Percentiles rank a stretch among this genome's conserved stretches.
phyloP scores from a whole-genome alignment of 2,329 filamentous ascomycete genomes.

The Fusarium sambucinum region DNA sequence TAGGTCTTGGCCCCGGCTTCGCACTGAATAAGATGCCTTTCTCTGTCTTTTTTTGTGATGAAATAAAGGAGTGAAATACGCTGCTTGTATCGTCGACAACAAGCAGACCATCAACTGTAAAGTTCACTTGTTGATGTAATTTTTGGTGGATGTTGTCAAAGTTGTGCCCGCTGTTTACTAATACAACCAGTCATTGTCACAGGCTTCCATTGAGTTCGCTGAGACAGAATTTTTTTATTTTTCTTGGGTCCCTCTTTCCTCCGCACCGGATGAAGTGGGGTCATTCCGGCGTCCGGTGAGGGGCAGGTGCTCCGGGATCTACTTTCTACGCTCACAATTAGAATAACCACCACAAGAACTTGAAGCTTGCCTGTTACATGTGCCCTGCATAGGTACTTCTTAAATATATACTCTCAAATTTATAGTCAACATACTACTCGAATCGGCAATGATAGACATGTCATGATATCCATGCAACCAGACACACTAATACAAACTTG shows the following conservation, averaged over 20 bases:
- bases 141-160: constrained; percentile 33
- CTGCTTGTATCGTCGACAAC: not conserved
- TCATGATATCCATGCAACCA: too few relatives aligned
- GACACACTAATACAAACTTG: not conserved
- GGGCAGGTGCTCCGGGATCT: not conserved
- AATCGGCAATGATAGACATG: not conserved
- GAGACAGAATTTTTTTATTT: constrained; percentile 25
- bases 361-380: not conserved
- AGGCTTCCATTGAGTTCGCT: constrained; percentile 32
- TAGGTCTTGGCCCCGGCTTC: constrained; percentile 39
- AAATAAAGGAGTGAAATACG: not conserved
- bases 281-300: too few relatives aligned
- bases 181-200: constrained; percentile 14
- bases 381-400: not conserved
- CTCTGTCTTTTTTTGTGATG: not conserved
- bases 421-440: not conserved
- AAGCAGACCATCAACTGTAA: not conserved
- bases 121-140: constrained; percentile 9
- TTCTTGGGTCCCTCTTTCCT: constrained; percentile 3
- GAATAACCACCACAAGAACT: constrained; percentile 2
- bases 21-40: constrained; percentile 4
- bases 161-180: constrained; percentile 40
- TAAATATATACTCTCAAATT: not conserved
- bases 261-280: constrained; percentile 21
- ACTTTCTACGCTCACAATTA: constrained; percentile 2